Evolutionary conservation across 768 basidiomycete species (phyloP), one percentile per base, ranked within the genome.

Genomic region (Calocera cornea): DNA sequence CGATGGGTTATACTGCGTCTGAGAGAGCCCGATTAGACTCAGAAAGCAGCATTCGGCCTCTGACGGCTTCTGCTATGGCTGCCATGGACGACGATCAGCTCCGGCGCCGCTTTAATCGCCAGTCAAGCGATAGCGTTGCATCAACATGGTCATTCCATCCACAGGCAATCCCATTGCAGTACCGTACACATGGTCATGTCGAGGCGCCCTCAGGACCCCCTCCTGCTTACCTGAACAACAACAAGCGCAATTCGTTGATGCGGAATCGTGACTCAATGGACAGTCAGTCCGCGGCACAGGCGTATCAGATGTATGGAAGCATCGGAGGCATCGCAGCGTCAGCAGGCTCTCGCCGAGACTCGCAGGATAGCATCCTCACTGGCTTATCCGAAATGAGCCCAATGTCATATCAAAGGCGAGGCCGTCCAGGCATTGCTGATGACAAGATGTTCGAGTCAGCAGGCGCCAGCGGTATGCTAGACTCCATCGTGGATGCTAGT

Each of bases 391-490:
- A 60, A 8, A 60, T 60, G 54, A 60, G 54, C 19, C 54, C 54
- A 16, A 60, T 60, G 54, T 60, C 54, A 16, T 29, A 29, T 22
- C 54, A 60, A 19, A 60, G 54, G 22, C 54, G 54, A 22, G 54
- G 54, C 10, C 54, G 54, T 2, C 54, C 54, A 29, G 54, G 27
- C 31, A 60, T 60, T 60, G 27, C 54, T 8, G 54, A 60, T 27
- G 54, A 60, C 14, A 60, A 60, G 54, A 60, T 60, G 54, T 60
- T 60, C 54, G 14, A 60, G 5, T 60, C 54, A 27, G 54, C 54
- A 2, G 7, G 31, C 31, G 16, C 2, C 24, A 27, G 8, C 54
- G 5, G 5, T 11, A 16, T 33, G 24, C 31, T 60, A 19, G 54
- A 60, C 8, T 60, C 54, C 19, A 60, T 60, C 54, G 54, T 60